Conservation (phyloP, 306 rosid genomes). For the Begonia masoniana region DNA sequence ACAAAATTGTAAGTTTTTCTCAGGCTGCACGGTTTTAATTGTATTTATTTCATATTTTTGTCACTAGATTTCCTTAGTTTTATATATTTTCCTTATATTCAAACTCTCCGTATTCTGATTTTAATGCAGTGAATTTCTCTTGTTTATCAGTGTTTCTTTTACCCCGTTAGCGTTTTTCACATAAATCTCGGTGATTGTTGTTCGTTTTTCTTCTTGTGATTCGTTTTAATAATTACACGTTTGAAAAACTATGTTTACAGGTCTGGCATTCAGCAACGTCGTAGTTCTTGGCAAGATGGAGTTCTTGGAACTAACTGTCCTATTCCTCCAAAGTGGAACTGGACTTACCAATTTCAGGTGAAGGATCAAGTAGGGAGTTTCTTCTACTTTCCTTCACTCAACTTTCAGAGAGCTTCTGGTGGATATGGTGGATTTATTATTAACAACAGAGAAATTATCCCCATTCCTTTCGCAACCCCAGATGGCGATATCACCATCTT, state of each 20-base stretch:
- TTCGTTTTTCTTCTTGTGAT: too few relatives aligned
- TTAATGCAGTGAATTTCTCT: too few relatives aligned
- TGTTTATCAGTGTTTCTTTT: too few relatives aligned
- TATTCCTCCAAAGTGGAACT: constrained; percentile 73
- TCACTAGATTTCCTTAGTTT: too few relatives aligned
- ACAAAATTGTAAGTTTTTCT: background rate
- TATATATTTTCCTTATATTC: too few relatives aligned
- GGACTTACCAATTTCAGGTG: constrained; percentile 88
- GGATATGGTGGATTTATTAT: constrained; percentile 73
- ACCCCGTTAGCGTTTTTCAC: too few relatives aligned
- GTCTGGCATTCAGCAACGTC: constrained; percentile 80
- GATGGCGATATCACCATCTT: constrained; percentile 54
- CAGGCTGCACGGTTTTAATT: too few relatives aligned
- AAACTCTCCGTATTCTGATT: too few relatives aligned
- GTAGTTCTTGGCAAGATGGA: constrained; percentile 81
- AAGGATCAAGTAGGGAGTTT: constrained; percentile 97
- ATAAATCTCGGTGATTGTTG: too few relatives aligned
- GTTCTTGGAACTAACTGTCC: constrained; percentile 88
- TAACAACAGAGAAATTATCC: constrained; percentile 39
- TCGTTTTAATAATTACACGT: too few relatives aligned
- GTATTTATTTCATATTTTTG: too few relatives aligned
- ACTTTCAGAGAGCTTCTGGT: constrained; percentile 78
- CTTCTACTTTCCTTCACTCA: constrained; percentile 72
- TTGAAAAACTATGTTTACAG: constrained; percentile 13
- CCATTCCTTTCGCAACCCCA: constrained; percentile 61